Evolutionary conservation across 176 grass and related monocot species (phyloP).

Genomic region (Panicum miliaceum): DNA sequence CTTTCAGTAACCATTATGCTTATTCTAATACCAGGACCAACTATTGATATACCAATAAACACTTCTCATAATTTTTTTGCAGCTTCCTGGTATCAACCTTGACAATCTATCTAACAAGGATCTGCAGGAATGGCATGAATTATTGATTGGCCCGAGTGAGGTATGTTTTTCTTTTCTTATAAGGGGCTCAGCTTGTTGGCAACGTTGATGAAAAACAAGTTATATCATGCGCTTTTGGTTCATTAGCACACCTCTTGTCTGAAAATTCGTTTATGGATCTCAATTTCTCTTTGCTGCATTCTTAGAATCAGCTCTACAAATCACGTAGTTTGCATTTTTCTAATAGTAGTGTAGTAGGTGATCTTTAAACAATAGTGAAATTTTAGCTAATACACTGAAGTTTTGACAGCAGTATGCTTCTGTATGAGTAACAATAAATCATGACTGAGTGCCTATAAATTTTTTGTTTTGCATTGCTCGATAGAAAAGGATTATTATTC

Average conservation of each 20-base stretch:
- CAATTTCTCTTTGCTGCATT: background rate
- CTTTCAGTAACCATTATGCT: background rate
- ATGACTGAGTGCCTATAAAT: background rate
- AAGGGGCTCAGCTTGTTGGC: background rate
- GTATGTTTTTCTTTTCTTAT: background rate
- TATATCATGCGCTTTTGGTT: background rate
- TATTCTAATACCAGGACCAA: background rate
- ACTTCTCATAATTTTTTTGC: background rate
- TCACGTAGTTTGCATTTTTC: background rate
- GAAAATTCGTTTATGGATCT: slow-evolving; percentile 1
- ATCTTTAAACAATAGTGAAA: background rate
- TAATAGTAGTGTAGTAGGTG: background rate
- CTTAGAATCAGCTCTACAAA: background rate
- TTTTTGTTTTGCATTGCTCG: background rate
- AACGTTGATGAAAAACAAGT: background rate
- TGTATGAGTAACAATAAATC: background rate
- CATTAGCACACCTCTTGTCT: slow-evolving; percentile 3
- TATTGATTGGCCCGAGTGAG: slow-evolving; percentile 44
- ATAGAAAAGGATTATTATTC: background rate
- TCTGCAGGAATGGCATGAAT: slow-evolving; percentile 48
- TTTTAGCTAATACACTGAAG: background rate
- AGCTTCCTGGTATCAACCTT: slow-evolving; percentile 68
- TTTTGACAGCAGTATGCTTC: background rate
- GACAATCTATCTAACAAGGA: slow-evolving; percentile 60
- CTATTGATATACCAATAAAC: background rate